A percentile compares a stretch with the other conserved stretches of the same genome.
Evolutionary conservation across 352 stramenopile genomes (phyloP).

Genomic region (Phytophthora chlamydospora): DNA sequence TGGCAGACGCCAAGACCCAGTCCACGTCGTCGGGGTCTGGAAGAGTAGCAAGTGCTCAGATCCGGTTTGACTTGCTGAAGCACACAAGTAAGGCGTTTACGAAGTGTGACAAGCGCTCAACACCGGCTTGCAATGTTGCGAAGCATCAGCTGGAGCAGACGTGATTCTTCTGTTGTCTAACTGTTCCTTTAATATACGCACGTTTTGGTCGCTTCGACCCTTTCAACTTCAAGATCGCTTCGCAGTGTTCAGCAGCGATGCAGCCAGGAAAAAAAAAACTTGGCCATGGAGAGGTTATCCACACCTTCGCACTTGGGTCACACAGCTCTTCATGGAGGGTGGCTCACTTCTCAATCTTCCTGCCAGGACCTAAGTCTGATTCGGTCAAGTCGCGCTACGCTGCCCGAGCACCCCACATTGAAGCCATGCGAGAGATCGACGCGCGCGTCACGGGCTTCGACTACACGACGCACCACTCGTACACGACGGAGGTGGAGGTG

Average conservation of each 20-base stretch:
- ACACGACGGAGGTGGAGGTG: slow-evolving; percentile 57
- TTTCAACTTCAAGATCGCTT: slow-evolving; percentile 19
- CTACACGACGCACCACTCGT: slow-evolving; percentile 46
- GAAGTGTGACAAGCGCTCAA: no score
- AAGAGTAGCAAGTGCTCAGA: no score
- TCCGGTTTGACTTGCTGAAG: no score
- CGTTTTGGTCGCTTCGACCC: slow-evolving; percentile 5
- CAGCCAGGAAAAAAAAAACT: slow-evolving; percentile 18
- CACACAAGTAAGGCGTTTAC: no score
- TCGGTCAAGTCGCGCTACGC: neutral
- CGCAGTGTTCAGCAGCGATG: slow-evolving; percentile 7
- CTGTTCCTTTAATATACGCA: neutral
- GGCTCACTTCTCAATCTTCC: slow-evolving; percentile 29
- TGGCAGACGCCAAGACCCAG: no score
- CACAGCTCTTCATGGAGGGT: neutral
- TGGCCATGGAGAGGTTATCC: slow-evolving; percentile 8
- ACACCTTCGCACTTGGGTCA: neutral
- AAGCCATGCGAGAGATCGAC: slow-evolving; percentile 39
- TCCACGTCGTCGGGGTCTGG: no score
- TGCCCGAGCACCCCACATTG: neutral
- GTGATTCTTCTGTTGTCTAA: no score
- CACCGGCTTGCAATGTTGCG: no score
- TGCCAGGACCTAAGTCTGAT: slow-evolving; percentile 6
- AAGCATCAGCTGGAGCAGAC: no score
- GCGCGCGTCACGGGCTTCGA: slow-evolving; percentile 54